A percentile compares a stretch with the other conserved stretches of the same genome.
These are phyloP conservation scores for Kewa caespitosa DNA, from an alignment of 179 eudicot genomes.

Conservation along the genomic window DNA sequence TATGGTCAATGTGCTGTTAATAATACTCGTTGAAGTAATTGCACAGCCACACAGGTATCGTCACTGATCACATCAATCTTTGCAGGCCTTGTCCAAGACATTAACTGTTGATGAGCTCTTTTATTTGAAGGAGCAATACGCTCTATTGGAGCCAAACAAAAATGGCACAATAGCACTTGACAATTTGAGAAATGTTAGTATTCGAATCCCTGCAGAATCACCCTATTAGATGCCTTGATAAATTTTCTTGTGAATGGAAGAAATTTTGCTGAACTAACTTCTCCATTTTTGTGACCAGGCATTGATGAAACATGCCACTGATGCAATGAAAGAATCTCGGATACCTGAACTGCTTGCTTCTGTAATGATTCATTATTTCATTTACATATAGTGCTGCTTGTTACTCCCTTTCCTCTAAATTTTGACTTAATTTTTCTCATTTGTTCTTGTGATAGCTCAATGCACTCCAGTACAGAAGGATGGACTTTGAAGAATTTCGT, in stretches of 20 bases:
- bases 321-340: constrained; percentile 55
- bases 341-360: constrained; percentile 41
- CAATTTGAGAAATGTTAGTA: constrained; percentile 40
- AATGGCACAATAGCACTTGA: constrained; percentile 40
- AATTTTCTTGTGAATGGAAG: not conserved
- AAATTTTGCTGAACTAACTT: not conserved
- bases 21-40: not conserved
- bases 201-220: not conserved
- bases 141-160: constrained; percentile 41
- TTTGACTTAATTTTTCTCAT: not conserved
- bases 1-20: not conserved
- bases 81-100: constrained; percentile 56
- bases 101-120: constrained; percentile 46
- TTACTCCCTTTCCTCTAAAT: not conserved
- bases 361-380: constrained; percentile 31
- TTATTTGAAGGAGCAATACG: constrained; percentile 52
- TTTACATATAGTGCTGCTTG: no score
- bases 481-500: constrained; percentile 73
- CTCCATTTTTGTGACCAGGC: constrained; percentile 37
- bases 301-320: constrained; percentile 42
- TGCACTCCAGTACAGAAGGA: constrained; percentile 54
- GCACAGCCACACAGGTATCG: not conserved
- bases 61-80: not conserved
- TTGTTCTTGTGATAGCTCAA: constrained; percentile 39
- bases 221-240: not conserved